Conservation (phyloP, 805 yeast genomes). For the Yarrowia sp. region DNA sequence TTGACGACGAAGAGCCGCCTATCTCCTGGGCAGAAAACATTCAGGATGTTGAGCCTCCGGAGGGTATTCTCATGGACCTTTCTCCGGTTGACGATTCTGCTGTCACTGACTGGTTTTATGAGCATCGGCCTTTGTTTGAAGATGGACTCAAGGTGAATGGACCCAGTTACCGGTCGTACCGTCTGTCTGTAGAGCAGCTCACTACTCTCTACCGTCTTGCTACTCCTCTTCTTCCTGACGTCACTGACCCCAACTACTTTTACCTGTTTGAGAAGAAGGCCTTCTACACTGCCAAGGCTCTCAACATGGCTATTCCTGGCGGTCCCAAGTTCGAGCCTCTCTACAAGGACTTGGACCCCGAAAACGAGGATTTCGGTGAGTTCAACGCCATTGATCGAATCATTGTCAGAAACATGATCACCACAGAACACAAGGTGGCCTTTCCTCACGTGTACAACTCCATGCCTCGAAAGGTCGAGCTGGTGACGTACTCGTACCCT, state of each 20-base stretch:
- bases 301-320: constrained; percentile 84
- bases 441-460: constrained; percentile 84
- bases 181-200: constrained; percentile 58
- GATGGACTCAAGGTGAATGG: constrained; percentile 61
- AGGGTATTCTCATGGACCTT: constrained; percentile 66
- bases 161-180: constrained; percentile 73
- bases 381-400: constrained; percentile 86
- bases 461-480: constrained; percentile 60
- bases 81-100: constrained; percentile 60
- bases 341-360: constrained; percentile 60
- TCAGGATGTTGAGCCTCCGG: constrained; percentile 67
- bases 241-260: constrained; percentile 55
- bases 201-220: constrained; percentile 64
- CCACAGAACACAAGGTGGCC: constrained; percentile 84
- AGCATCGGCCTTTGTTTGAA: constrained; percentile 67
- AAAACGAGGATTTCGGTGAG: constrained; percentile 77
- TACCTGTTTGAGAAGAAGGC: constrained; percentile 76
- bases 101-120: constrained; percentile 77
- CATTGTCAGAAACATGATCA: constrained; percentile 70
- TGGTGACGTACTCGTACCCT: constrained; percentile 65
- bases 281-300: constrained; percentile 86
- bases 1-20: constrained; percentile 97
- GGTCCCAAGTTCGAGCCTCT: constrained; percentile 96
- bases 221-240: constrained; percentile 64
- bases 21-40: constrained; percentile 77